Evolutionary conservation across 371 early-diverging fungal species (phyloP).

Genomic region (Rhizopus stolonifer): DNA sequence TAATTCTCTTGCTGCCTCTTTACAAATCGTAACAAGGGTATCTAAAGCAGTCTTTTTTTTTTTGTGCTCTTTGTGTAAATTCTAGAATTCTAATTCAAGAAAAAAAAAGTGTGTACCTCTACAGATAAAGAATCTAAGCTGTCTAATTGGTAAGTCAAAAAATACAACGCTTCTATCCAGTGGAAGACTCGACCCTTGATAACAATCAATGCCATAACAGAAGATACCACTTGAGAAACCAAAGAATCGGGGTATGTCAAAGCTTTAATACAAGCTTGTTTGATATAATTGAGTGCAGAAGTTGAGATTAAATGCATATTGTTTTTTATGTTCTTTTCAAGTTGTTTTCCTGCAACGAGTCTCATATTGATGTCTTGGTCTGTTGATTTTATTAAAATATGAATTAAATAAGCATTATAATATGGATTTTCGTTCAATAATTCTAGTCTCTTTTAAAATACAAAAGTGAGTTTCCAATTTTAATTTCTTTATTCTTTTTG

Average conservation of each 20-base stretch:
- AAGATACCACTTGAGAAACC: conserved; percentile 30
- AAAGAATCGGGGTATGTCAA: conserved; percentile 51
- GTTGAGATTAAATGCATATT: conserved; percentile 52
- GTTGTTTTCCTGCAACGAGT: conserved; percentile 74
- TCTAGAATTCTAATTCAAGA: too few relatives aligned
- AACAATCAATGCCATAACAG: conserved; percentile 77
- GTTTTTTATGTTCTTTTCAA: conserved; percentile 73
- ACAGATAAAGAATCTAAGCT: conserved; percentile 54
- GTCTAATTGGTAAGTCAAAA: conserved; percentile 65
- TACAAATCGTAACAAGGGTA: conserved; percentile 82
- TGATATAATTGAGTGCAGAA: conserved; percentile 64
- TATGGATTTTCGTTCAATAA: conserved; percentile 74
- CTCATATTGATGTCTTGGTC: conserved; percentile 42
- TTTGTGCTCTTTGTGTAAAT: background rate
- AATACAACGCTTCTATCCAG: conserved; percentile 72
- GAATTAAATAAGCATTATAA: conserved; percentile 78
- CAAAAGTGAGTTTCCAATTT: background rate
- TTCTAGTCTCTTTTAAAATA: conserved; percentile 70
- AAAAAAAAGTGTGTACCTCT: too few relatives aligned
- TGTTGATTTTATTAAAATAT: conserved; percentile 64
- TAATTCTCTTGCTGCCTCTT: conserved; percentile 73
- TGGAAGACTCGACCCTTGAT: conserved; percentile 54
- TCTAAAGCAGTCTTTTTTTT: conserved; percentile 64
- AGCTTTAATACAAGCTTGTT: conserved; percentile 56
- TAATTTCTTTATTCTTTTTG: background rate